Evolutionary conservation across 805 yeast species (phyloP), one percentile per base, ranked within the genome.

Genomic region (Starmerella stigmatis): DNA sequence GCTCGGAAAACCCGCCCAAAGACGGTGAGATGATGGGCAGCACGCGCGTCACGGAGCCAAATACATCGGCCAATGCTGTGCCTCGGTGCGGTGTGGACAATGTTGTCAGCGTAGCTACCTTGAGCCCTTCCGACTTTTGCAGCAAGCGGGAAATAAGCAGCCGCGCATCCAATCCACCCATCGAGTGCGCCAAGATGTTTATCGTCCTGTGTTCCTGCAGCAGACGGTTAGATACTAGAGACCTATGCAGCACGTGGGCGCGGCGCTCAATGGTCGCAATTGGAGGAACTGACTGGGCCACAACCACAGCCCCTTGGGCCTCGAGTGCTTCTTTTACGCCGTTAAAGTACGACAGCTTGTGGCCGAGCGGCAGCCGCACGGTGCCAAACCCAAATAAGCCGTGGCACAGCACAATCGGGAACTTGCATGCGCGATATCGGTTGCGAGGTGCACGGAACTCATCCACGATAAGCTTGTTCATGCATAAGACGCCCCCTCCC

Each of bases 151-250:
- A 71, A 2, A 86, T 81, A 52, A 88, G 62, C 58, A 78, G 84
- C 42, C 96, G 65, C 27, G 86, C 75, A 58, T 88, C 96, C 25
- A 86, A 64, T 0, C 96, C 96, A 5, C 96, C 96, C 96, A 86
- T 86, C 0, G 95, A 85, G 59, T 86, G 96, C 5, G 92, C 92
- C 21, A 86, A 69, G 35, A 86, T 60, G 57, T 88, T 88, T 13
- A 86, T 70, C 48, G 76, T 77, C 9, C 35, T 16, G 15, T 20
- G 22, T n/a, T 41, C 25, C 17, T 38, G 22, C n/a, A 43, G 36
- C 27, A 32, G 29, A 12, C 17, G 22, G 28, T 26, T 66, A 21
- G 62, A 60, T 13, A 56, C 53, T 5, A 86, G 72, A 53, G 72
- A 76, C 1, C 59, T 57, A 55, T 80, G 72, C 47, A 88, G 64